Evolutionary conservation across 768 basidiomycete genomes (phyloP), one percentile per base, ranked within the genome.

Genomic region (Termitomyces sp.): DNA sequence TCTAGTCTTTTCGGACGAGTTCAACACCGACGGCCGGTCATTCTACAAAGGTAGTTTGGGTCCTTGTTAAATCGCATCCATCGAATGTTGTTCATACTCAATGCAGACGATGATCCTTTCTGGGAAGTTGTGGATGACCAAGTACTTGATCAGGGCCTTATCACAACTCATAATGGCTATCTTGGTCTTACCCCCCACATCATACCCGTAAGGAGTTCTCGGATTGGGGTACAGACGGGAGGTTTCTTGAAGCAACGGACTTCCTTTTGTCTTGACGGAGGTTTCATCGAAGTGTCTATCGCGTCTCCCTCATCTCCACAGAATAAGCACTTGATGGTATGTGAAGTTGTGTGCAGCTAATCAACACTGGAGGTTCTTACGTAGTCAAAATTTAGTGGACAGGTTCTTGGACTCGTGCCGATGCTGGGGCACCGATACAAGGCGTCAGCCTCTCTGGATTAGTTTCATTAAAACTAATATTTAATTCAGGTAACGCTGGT

Each of bases 1-100:
- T 31, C 67, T 84, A 57, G 73, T 84, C 27, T 88, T 85, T 67
- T 81, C 80, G 6, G 86, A 88, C 66, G 86, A 88, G 74, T 88
- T 87, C 67, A 77, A 85, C 49, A 66, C 65, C 20, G 80, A 82
- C 0, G 84, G 83, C 0, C 69, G 81, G 24, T 48, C 60, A 1
- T 66, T 65, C 24, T 54, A 49, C 11, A 31, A 45, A 48, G 59
- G 62, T 61, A 34, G n/a, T 37, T 11, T 20, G 8, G 16, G 11
- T 34, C 15, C n/a, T 20, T 31, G 15, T 41, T 57, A 33, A 4
- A 56, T 56, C 15, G 22, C 41, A 9, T 53, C 24, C 49, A 13
- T 46, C 18, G 18, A 55, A 22, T 6, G 6, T 20, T 33, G 5
- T 31, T 56, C n/a, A 52, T 57, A 33, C 36, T 34, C 11, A 6